phyloP scores from a whole-genome alignment of 2,329 filamentous ascomycete species.

The Biscogniauxia sp. region DNA sequence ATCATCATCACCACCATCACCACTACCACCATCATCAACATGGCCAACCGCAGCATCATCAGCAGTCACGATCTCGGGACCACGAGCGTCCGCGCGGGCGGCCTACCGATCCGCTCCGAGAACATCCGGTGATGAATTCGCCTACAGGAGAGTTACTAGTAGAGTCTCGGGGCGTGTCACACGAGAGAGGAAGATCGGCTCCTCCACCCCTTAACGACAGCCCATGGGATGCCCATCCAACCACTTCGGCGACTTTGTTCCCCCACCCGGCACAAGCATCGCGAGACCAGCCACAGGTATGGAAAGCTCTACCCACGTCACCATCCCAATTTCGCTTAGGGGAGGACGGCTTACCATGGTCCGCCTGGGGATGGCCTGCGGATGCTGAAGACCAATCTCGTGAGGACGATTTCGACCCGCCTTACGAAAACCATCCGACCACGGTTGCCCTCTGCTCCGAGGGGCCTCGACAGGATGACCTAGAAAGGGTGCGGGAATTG shows the following conservation, averaged over 20 bases:
- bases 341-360: constrained; percentile 49
- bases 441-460: constrained; percentile 23
- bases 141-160: constrained; percentile 18
- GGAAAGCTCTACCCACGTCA: constrained; percentile 43
- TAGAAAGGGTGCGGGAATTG: constrained; percentile 39
- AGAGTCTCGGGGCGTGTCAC: constrained; percentile 30
- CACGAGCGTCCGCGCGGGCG: constrained; percentile 19
- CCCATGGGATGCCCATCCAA: constrained; percentile 43
- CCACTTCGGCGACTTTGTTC: constrained; percentile 29
- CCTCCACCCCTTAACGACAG: constrained; percentile 47
- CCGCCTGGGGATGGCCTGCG: constrained; percentile 35
- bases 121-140: constrained; percentile 9
- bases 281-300: constrained; percentile 28
- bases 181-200: constrained; percentile 48
- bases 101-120: constrained; percentile 6
- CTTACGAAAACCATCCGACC: constrained; percentile 24
- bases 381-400: constrained; percentile 29
- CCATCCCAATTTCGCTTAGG: constrained; percentile 43
- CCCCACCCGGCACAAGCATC: constrained; percentile 21
- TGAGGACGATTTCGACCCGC: constrained; percentile 22
- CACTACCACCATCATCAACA: constrained; percentile 16
- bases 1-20: constrained; percentile 16
- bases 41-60: constrained; percentile 11
- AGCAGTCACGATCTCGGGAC: constrained; percentile 17
- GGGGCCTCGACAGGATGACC: constrained; percentile 31